Percentiles rank a stretch among this genome's conserved stretches.
phyloP scores from a whole-genome alignment of 257 asterid genomes.

The Jacaranda copaia region DNA sequence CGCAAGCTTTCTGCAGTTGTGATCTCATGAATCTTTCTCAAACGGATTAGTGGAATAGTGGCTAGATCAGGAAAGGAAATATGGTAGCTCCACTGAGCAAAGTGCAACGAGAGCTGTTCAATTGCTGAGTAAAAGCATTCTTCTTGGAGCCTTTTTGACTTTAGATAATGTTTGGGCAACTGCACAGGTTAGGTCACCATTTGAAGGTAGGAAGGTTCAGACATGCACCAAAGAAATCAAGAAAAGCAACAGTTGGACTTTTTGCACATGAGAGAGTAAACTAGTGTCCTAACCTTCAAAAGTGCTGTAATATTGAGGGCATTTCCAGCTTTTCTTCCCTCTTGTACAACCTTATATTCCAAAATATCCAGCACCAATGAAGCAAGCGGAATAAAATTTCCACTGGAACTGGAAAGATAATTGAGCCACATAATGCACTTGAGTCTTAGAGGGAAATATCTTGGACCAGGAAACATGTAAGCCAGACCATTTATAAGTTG shows the following conservation, averaged over 20 bases:
- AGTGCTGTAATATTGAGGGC: slow-evolving; percentile 55
- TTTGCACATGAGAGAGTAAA: slow-evolving; percentile 19
- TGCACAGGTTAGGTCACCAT: slow-evolving; percentile 50
- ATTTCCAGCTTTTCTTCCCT: slow-evolving; percentile 58
- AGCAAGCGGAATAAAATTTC: slow-evolving; percentile 75
- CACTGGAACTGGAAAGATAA: slow-evolving; percentile 73
- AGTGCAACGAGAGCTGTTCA: slow-evolving; percentile 78
- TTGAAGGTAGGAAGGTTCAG: slow-evolving; percentile 34
- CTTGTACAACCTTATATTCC: slow-evolving; percentile 78
- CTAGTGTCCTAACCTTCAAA: slow-evolving; percentile 66
- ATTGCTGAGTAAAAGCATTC: slow-evolving; percentile 70
- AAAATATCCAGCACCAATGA: slow-evolving; percentile 75
- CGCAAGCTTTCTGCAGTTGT: slow-evolving; percentile 64
- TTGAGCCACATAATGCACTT: slow-evolving; percentile 92
- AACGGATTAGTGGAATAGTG: slow-evolving; percentile 72
- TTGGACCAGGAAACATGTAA: slow-evolving; percentile 79
- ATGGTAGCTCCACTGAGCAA: slow-evolving; percentile 88
- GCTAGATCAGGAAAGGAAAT: slow-evolving; percentile 93
- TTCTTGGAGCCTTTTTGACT: slow-evolving; percentile 76
- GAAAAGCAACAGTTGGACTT: slow-evolving; percentile 5
- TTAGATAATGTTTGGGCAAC: slow-evolving; percentile 81
- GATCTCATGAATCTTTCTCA: slow-evolving; percentile 65
- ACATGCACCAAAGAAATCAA: slow-evolving; percentile 21
- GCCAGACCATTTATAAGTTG: slow-evolving; percentile 81
- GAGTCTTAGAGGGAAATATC: slow-evolving; percentile 90